Conservation (phyloP, 177 flowering plant genomes). For the Vitis hybrid region DNA sequence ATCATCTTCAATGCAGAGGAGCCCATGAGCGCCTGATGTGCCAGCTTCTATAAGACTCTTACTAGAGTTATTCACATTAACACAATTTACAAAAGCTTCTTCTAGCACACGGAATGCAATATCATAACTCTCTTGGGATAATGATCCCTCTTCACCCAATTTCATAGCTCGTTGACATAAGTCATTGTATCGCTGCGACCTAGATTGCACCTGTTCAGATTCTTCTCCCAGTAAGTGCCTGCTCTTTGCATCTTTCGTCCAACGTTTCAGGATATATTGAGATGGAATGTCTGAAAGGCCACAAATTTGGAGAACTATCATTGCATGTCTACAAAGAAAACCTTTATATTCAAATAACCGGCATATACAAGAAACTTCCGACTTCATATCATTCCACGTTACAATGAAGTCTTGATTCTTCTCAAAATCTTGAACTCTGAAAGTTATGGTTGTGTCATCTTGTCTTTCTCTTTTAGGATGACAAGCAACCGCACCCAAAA, state of each 20-base stretch:
- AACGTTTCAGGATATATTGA: slow-evolving; percentile 51
- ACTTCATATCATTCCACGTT: slow-evolving; percentile 34
- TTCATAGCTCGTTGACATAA: slow-evolving; percentile 48
- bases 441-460: slow-evolving; percentile 27
- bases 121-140: slow-evolving; percentile 53
- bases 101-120: slow-evolving; percentile 43
- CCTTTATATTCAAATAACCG: slow-evolving; percentile 51
- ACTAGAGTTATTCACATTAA: slow-evolving; percentile 36
- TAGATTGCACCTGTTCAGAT: slow-evolving; percentile 35
- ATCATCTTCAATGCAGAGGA: slow-evolving; percentile 35
- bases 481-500: slow-evolving; percentile 56
- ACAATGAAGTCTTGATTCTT: slow-evolving; percentile 42
- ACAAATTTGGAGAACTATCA: slow-evolving; percentile 58
- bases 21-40: slow-evolving; percentile 35
- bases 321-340: slow-evolving; percentile 54
- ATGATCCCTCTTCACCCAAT: slow-evolving; percentile 56
- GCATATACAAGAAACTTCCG: slow-evolving; percentile 53
- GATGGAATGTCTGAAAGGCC: slow-evolving; percentile 46
- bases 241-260: slow-evolving; percentile 58
- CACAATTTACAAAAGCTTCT: slow-evolving; percentile 45
- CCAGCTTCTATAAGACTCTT: slow-evolving; percentile 40
- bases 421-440: slow-evolving; percentile 47
- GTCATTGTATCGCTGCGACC: slow-evolving; percentile 50
- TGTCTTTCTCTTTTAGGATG: slow-evolving; percentile 45
- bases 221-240: slow-evolving; percentile 32